Evolutionary conservation across 495 filamentous ascomycete species (phyloP), one percentile per base, ranked within the genome.

Genomic region (Tuber melanosporum): DNA sequence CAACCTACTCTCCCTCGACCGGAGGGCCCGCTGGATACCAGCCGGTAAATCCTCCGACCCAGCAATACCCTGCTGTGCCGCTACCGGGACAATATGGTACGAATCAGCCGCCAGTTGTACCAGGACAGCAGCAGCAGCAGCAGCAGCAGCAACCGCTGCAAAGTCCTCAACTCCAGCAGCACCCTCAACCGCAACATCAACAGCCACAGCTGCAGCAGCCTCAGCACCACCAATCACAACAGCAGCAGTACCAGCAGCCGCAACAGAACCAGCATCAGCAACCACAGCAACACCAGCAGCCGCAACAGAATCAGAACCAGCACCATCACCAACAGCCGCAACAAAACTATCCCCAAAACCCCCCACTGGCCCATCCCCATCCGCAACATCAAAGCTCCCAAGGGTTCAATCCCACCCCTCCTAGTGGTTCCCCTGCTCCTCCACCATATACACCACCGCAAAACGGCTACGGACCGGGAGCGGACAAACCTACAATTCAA

Each of bases 401-500:
- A 19, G 71, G 44, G 32, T 36, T 42, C 39, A 32, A 70, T 17
- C 8, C 73, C 14, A 1, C 43, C 19, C 47, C 77, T 9, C 2
- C 42, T 12, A 8, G 45, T 7, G 36, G 26, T 36, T 22, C 74
- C 19, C 45, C 42, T 17, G 71, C 70, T 19, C 71, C 77, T 0
- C 75, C 77, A 5, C 75, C 71, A 12, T 74, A 79, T 69, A 22
- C 71, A 7, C 71, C 72, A 14, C 26, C 66, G 32, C 39, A 71
- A 19, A 22, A 15, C 17, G 52, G 70, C 8, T 45, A 12, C 0
- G 62, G 73, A 19, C 6, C 32, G 12, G 72, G 71, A 71, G 75
- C 71, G 19, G 75, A 77, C 19, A 77, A 79, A 36, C 75, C 77
- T 22, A 69, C 75, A 12, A 71, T 79, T 22, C 75, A 77, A n/a